These are phyloP conservation scores for Marchantia polymorpha DNA, from an alignment of 225 moss, liverwort and hornwort species.

Conservation along the genomic window DNA sequence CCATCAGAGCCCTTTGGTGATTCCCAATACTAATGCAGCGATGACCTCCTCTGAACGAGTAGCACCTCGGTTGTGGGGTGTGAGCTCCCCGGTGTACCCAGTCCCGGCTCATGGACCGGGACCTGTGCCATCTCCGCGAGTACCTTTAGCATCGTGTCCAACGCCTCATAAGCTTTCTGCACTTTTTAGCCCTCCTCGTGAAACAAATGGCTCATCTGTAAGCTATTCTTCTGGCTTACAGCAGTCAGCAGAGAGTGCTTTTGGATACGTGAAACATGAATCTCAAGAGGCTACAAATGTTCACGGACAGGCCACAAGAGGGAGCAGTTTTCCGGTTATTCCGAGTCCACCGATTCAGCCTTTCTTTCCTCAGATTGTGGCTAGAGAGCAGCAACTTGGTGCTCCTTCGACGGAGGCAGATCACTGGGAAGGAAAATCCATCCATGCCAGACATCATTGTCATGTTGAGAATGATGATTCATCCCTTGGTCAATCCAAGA, in stretches of 20 bases:
- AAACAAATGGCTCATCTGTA: constrained; percentile 27
- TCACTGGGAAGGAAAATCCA: constrained; percentile 12
- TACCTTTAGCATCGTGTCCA: constrained; percentile 40
- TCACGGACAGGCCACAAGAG: background rate
- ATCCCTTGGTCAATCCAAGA: constrained; percentile 9
- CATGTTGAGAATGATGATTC: constrained; percentile 16
- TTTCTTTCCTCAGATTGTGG: background rate
- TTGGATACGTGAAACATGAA: constrained; percentile 41
- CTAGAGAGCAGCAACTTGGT: background rate
- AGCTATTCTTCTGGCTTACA: constrained; percentile 37
- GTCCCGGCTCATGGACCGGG: constrained; percentile 28
- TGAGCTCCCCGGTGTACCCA: constrained; percentile 31
- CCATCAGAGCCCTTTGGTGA: constrained; percentile 17
- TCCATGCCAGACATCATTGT: constrained; percentile 18
- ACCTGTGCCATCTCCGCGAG: constrained; percentile 29
- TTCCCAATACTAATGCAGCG: constrained; percentile 32
- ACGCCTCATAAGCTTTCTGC: constrained; percentile 37
- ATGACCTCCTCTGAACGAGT: constrained; percentile 8
- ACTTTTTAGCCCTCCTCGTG: constrained; percentile 35
- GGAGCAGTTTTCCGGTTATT: background rate
- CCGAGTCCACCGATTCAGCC: background rate
- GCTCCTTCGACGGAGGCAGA: background rate
- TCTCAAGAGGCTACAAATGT: constrained; percentile 14
- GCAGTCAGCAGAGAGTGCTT: constrained; percentile 49
- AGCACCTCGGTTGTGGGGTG: constrained; percentile 31